A percentile compares a stretch with the other conserved stretches of the same genome.
Conservation (phyloP, 2,329 filamentous ascomycete genomes). For the Fusarium papillatum region DNA sequence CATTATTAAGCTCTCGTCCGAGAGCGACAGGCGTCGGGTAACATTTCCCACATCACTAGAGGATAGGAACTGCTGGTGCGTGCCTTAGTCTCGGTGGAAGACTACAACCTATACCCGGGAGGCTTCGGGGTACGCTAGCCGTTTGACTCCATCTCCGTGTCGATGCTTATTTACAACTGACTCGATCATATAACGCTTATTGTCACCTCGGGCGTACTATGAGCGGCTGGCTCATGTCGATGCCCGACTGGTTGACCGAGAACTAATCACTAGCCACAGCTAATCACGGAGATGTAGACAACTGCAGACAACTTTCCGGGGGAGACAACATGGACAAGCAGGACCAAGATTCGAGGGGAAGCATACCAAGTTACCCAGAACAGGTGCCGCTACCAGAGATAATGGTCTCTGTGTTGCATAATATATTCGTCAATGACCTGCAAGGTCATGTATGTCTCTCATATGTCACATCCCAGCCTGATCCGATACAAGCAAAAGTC, state of each 20-base stretch:
- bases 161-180: conserved; percentile 3
- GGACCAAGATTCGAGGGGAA: neutral
- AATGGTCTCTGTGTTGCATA: conserved; percentile 1
- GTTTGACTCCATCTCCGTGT: neutral
- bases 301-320: neutral
- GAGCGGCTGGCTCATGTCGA: neutral
- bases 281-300: neutral
- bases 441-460: conserved; percentile 22
- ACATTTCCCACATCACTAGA: neutral
- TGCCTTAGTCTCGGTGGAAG: neutral
- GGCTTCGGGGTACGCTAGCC: neutral
- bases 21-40: neutral
- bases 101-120: neutral
- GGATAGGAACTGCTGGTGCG: neutral
- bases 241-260: neutral
- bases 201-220: neutral
- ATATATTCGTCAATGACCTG: conserved; percentile 14
- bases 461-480: conserved; percentile 20
- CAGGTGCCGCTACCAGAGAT: conserved; percentile 14
- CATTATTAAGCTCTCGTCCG: neutral
- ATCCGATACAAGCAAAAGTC: neutral
- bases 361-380: conserved; percentile 1
- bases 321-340: neutral
- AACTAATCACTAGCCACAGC: neutral
- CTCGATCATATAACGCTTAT: neutral